Conservation (phyloP, 257 asterid species). For the Solanum chilense region DNA sequence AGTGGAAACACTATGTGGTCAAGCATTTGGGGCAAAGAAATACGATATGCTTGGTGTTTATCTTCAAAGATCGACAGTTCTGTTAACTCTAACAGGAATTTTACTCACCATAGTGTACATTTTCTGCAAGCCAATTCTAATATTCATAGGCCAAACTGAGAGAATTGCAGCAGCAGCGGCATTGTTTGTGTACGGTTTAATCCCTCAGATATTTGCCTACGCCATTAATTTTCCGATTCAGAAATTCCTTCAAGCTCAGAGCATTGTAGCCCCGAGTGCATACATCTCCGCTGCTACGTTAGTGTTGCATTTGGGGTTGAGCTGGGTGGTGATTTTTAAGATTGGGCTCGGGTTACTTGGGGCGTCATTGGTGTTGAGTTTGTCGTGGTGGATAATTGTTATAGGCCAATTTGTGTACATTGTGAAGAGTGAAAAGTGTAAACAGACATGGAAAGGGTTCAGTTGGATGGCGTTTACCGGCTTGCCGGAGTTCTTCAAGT, state of each 20-base stretch:
- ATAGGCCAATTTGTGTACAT: conserved; percentile 1
- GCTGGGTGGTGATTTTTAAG: neutral
- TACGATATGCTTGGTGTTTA: conserved; percentile 1
- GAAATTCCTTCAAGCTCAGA: conserved; percentile 7
- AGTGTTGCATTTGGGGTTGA: neutral
- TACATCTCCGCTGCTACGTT: neutral
- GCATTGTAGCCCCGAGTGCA: conserved; percentile 5
- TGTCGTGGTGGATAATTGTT: conserved; percentile 7
- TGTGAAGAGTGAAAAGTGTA: neutral
- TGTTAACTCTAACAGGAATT: neutral
- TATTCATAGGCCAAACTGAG: conserved; percentile 2
- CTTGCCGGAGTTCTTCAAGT: neutral
- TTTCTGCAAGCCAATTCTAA: neutral
- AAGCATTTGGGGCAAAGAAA: conserved; percentile 9
- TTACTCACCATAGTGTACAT: neutral
- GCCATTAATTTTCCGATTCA: neutral
- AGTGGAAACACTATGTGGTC: conserved; percentile 13
- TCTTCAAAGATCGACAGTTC: conserved; percentile 5
- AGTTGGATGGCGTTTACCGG: neutral
- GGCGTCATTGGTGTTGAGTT: neutral
- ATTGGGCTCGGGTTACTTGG: conserved; percentile 1
- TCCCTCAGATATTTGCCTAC: conserved; percentile 4
- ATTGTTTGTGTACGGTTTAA: neutral
- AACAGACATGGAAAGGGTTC: conserved; percentile 4
- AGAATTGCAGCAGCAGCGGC: conserved; percentile 2